Conservation (phyloP, 2,329 filamentous ascomycete species). For the Xylariaceae sp. region DNA sequence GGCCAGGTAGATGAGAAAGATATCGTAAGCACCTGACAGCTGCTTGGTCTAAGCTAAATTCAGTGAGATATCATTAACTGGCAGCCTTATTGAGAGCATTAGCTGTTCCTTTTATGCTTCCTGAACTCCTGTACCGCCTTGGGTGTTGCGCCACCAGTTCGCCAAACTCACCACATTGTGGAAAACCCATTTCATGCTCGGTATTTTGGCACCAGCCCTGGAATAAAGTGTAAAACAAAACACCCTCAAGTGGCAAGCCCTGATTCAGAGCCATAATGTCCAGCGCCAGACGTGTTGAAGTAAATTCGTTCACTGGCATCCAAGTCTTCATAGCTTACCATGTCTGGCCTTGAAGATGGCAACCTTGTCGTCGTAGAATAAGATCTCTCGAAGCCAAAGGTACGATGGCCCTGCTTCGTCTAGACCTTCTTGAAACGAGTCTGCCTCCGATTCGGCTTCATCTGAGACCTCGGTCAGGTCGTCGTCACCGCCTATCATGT, state of each 20-base stretch:
- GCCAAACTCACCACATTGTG: slow-evolving; percentile 1
- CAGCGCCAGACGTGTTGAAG: slow-evolving; percentile 10
- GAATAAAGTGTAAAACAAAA: slow-evolving; percentile 5
- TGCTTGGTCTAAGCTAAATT: no score
- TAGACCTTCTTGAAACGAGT: slow-evolving; percentile 46
- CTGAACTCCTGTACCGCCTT: no score
- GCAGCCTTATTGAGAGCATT: no score
- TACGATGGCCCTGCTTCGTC: slow-evolving; percentile 35
- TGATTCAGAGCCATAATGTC: slow-evolving; percentile 9
- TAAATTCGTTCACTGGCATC: no score
- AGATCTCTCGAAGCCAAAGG: slow-evolving; percentile 68
- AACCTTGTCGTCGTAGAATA: slow-evolving; percentile 82
- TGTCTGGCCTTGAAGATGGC: slow-evolving; percentile 75
- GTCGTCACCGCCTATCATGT: slow-evolving; percentile 42
- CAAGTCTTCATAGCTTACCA: slow-evolving; percentile 41
- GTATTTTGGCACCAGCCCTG: slow-evolving; percentile 1
- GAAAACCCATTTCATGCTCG: no score
- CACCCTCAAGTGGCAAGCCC: slow-evolving; percentile 9
- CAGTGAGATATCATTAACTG: no score
- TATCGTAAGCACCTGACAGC: no score
- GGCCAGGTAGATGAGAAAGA: no score
- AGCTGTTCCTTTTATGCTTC: no score
- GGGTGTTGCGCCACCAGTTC: background rate
- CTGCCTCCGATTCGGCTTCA: slow-evolving; percentile 44
- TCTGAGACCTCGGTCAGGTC: slow-evolving; percentile 40